Base-by-base conservation (phyloP, 495 filamentous ascomycete species). In the Parathielavia appendiculata region DNA sequence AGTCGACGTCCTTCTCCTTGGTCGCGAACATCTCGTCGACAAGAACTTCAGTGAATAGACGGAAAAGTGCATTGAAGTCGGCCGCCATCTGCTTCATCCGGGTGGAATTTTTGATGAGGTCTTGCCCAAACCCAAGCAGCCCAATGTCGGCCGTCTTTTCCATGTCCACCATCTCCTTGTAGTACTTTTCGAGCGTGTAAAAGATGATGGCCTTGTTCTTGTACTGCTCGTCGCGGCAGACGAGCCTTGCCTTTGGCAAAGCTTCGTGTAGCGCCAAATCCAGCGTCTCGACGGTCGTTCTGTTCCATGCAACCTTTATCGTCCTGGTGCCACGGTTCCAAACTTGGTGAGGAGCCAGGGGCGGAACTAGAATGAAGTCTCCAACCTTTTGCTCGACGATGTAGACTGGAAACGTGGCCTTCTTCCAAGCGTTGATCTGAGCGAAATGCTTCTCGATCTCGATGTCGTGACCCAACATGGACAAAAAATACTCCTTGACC, bases 211-310 rank as follows among this genome's bases (percentile, higher is more conserved):
- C 88, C 66, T 96, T 96, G 75, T 92, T 96, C 69, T 97, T 98
- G 77, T 98, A 98, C 68, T 96, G 90, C 65, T 98, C 93, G 60
- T 98, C 93, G n/a, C 93, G 90, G 67, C 93, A 97, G 32, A 97
- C 91, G 65, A 96, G 82, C 22, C 91, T 80, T 5, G 92, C 89
- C 57, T 90, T 87, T 1, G 90, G 90, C 4, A 98, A 76, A 0
- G 92, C 90, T 73, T 96, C 92, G 51, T 82, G 78, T 23, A 98
- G 71, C 0, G 92, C 92, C 72, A 93, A 74, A 51, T 90, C 84
- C 0, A 98, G 76, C 0, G 93, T 96, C 60, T 97, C 89, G 5
- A 88, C 89, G 0, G 92, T 97, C 0, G 88, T 96, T n/a, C 93
- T 79, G 71, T 98, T 98, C 93, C 93, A 98, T 7, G 93, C 93